phyloP scores from a whole-genome alignment of 768 basidiomycete genomes.

The Boletus vinaceobasis region DNA sequence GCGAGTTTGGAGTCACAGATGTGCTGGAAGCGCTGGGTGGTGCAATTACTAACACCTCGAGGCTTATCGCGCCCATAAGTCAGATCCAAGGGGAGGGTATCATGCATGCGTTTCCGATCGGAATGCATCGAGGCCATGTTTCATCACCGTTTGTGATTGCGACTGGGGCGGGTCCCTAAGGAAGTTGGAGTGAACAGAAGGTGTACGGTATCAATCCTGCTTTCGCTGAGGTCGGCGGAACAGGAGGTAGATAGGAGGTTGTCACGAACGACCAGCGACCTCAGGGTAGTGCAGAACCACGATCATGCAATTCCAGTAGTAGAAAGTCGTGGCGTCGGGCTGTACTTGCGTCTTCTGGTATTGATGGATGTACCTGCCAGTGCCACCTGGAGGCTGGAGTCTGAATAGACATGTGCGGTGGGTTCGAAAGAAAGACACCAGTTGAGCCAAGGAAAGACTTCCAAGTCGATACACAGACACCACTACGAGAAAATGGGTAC shows the following conservation, averaged over 20 bases:
- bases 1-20: not conserved
- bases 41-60: not conserved
- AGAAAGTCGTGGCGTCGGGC: not conserved
- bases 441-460: no score
- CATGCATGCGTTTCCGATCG: not conserved
- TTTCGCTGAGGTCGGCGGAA: not conserved
- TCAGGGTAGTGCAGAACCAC: not conserved
- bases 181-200: not conserved
- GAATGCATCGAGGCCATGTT: not conserved
- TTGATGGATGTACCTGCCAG: not conserved
- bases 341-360: no score
- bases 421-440: no score
- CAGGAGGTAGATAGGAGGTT: not conserved
- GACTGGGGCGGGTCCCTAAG: not conserved
- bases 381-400: not conserved
- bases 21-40: not conserved
- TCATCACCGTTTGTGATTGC: not conserved
- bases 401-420: not conserved
- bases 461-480: no score
- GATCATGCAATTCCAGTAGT: no score
- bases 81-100: not conserved
- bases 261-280: not conserved
- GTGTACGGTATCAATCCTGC: not conserved
- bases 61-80: not conserved
- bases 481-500: no score